Conservation (phyloP, 805 yeast genomes). For the Maudiozyma turicensis region DNA sequence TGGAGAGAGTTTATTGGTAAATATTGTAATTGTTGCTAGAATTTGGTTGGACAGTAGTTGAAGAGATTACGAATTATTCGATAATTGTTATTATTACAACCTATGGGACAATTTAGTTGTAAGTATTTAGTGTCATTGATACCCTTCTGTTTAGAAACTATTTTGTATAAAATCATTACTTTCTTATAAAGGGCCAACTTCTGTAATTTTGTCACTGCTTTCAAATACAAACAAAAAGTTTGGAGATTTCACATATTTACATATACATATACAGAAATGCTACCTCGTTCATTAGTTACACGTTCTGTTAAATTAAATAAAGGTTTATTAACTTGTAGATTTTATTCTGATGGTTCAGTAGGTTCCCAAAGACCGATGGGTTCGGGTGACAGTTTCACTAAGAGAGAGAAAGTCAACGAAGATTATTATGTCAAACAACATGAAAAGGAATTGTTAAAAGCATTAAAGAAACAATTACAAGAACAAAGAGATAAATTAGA, state of each 20-base stretch:
- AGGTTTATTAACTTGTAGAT: slow-evolving; percentile 11
- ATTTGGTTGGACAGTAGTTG: no score
- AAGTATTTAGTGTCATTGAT: no score
- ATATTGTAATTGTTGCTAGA: no score
- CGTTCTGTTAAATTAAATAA: slow-evolving; percentile 16
- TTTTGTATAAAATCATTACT: no score
- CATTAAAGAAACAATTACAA: slow-evolving; percentile 65
- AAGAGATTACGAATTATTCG: no score
- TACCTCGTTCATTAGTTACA: slow-evolving; percentile 22
- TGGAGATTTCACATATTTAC: not conserved
- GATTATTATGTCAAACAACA: slow-evolving; percentile 76
- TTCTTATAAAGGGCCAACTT: no score
- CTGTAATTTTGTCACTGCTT: no score
- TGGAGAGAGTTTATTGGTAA: no score
- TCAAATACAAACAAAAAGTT: no score
- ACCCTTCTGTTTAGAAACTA: no score
- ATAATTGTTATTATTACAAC: no score
- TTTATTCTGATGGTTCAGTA: slow-evolving; percentile 47
- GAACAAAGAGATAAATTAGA: slow-evolving; percentile 60
- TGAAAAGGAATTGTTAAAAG: slow-evolving; percentile 78
- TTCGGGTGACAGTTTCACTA: slow-evolving; percentile 52
- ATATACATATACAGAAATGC: slow-evolving; percentile 7
- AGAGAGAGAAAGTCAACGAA: slow-evolving; percentile 91
- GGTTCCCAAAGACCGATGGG: slow-evolving; percentile 44
- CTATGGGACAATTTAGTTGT: no score